A percentile compares a stretch with the other conserved stretches of the same genome.
These are phyloP conservation scores for Priceomyces carsonii DNA, from an alignment of 805 yeast genomes.

Conservation along the genomic window DNA sequence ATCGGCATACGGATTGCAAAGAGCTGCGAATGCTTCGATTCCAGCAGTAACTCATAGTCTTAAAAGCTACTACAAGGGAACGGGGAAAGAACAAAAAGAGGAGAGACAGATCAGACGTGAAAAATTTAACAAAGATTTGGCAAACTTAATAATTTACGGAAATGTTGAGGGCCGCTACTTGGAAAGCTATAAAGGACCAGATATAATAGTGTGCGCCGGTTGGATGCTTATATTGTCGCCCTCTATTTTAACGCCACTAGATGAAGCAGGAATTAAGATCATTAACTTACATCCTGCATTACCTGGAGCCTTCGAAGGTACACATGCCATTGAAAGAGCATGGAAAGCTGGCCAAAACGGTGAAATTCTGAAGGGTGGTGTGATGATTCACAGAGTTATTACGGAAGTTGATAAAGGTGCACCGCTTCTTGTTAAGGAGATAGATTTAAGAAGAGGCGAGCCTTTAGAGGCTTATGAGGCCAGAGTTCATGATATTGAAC, in stretches of 20 bases:
- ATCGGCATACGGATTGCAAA: conserved; percentile 80
- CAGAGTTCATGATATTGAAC: conserved; percentile 84
- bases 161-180: conserved; percentile 31
- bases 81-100: conserved; percentile 66
- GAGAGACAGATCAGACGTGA: conserved; percentile 64
- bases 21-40: conserved; percentile 72
- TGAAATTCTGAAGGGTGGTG: conserved; percentile 73
- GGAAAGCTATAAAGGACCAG: conserved; percentile 55
- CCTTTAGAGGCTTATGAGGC: conserved; percentile 75
- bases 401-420: conserved; percentile 93
- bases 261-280: conserved; percentile 64
- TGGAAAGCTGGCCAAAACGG: conserved; percentile 95
- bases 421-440: conserved; percentile 80
- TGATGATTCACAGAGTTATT: conserved; percentile 96
- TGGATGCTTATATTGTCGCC: conserved; percentile 95
- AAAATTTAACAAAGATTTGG: conserved; percentile 76
- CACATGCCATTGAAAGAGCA: conserved; percentile 94
- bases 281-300: conserved; percentile 96
- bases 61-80: conserved; percentile 69
- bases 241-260: conserved; percentile 67
- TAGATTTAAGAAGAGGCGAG: conserved; percentile 72
- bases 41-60: conserved; percentile 74
- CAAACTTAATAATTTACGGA: conserved; percentile 61
- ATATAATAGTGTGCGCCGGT: conserved; percentile 94
- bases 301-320: conserved; percentile 96